Base-by-base conservation (phyloP, 2,329 filamentous ascomycete species). In the Ascochyta rabiei region DNA sequence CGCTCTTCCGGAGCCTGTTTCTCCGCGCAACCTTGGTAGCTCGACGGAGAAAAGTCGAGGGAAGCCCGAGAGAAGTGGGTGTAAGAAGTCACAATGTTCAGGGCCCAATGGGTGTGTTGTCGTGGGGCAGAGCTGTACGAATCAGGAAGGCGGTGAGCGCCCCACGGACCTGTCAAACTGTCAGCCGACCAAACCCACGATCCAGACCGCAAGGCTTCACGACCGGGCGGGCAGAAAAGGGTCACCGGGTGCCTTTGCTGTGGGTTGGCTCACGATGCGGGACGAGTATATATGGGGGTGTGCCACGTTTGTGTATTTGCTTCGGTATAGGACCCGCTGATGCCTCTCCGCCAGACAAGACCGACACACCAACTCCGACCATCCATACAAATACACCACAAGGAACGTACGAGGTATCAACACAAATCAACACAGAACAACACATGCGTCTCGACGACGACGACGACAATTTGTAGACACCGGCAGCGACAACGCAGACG, bases 121-220 rank as follows among this genome's bases (percentile, higher is more conserved):
- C 58, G 41, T 50, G 46, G 52, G 48, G 43, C 46, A 48, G 21
- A 56, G 59, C 50, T 55, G 48, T 37, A 56, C 53, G 26, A 47
- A 63, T 53, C 43, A 23, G 61, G 64, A 41, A 68, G 64, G 70
- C 69, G 66, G 68, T 71, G 56, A 59, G 56, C 57, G 49, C 54
- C 10, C 18, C 41, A 39, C 53, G 56, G 55, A 40, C 52, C 45
- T 50, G 41, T 45, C 45, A 28, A 19, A 13, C 26, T 42, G 33
- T 35, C 41, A 58, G 63, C 58, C 59, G 71, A 64, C 48, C 55
- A 41, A 65, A 39, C 48, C 63, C 64, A 68, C 66, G 64, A 70
- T 69, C 66, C 66, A 71, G 63, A 59, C 60, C 60, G 57, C 35
- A 56, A 55, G 58, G 60, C 63, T 64, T 63, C 60, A 62, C 45